Percentiles rank a stretch among this genome's conserved stretches.
Conservation (phyloP, 176 grass and related monocot genomes). For the Cenchrus americanus region DNA sequence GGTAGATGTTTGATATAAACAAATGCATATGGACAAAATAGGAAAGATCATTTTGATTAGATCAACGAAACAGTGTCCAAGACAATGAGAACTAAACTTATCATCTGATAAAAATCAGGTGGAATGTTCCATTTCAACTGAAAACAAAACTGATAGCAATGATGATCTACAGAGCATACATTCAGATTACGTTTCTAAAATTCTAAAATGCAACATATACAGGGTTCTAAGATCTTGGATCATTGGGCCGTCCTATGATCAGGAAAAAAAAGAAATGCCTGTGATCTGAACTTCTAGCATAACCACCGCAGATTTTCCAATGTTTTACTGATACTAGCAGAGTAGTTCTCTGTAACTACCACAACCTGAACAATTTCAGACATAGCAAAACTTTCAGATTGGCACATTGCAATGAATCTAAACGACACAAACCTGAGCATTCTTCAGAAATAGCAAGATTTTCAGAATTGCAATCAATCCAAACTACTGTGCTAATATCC, state of each 20-base stretch:
- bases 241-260: neutral
- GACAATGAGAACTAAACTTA: neutral
- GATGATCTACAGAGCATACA: neutral
- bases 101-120: conserved; percentile 18
- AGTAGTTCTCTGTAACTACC: too few species aligned
- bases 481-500: neutral
- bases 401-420: neutral
- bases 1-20: neutral
- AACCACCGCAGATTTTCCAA: neutral
- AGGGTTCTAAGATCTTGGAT: neutral
- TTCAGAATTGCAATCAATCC: neutral
- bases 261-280: neutral
- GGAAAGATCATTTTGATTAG: neutral
- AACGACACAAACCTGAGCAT: neutral
- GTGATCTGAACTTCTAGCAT: neutral
- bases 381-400: neutral
- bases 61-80: neutral
- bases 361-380: too few species aligned
- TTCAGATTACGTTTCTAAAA: neutral
- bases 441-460: neutral
- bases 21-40: neutral
- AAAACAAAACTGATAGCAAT: too few species aligned
- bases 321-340: neutral
- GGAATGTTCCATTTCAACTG: neutral
- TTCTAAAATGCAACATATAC: neutral